A percentile compares a stretch with the other conserved stretches of the same genome.
Conservation (phyloP, 2,329 filamentous ascomycete genomes). For the Cladosporium sp. region DNA sequence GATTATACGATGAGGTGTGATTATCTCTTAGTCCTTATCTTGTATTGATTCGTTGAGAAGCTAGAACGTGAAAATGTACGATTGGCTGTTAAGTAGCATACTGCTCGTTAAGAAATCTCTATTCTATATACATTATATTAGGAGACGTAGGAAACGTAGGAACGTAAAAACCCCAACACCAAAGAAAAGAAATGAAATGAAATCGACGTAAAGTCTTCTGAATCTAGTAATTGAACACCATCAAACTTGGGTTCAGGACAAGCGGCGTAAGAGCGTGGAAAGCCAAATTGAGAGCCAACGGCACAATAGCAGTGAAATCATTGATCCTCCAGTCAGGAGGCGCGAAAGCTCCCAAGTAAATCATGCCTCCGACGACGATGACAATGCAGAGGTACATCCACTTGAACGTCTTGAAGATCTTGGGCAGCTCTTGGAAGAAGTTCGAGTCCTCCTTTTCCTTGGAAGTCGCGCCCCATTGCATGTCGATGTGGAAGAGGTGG, state of each 20-base stretch:
- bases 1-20: too few species aligned
- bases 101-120: too few species aligned
- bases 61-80: too few species aligned
- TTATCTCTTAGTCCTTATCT: too few species aligned
- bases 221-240: slow-evolving; percentile 56
- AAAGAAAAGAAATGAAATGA: too few species aligned
- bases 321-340: slow-evolving; percentile 50
- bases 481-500: slow-evolving; percentile 82
- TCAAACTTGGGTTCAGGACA: slow-evolving; percentile 55
- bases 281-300: slow-evolving; percentile 47
- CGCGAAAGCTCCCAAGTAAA: slow-evolving; percentile 41
- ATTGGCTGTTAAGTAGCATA: too few species aligned
- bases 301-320: slow-evolving; percentile 54
- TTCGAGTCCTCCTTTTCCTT: slow-evolving; percentile 68
- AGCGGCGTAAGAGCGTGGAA: slow-evolving; percentile 54
- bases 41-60: too few species aligned
- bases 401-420: slow-evolving; percentile 50
- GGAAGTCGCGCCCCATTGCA: slow-evolving; percentile 78
- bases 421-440: slow-evolving; percentile 50
- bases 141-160: too few species aligned
- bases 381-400: slow-evolving; percentile 48
- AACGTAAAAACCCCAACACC: too few species aligned
- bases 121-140: too few species aligned
- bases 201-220: not conserved
- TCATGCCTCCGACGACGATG: slow-evolving; percentile 39